Conservation (phyloP, 2,329 filamentous ascomycete genomes). For the Cytospora piceicola region DNA sequence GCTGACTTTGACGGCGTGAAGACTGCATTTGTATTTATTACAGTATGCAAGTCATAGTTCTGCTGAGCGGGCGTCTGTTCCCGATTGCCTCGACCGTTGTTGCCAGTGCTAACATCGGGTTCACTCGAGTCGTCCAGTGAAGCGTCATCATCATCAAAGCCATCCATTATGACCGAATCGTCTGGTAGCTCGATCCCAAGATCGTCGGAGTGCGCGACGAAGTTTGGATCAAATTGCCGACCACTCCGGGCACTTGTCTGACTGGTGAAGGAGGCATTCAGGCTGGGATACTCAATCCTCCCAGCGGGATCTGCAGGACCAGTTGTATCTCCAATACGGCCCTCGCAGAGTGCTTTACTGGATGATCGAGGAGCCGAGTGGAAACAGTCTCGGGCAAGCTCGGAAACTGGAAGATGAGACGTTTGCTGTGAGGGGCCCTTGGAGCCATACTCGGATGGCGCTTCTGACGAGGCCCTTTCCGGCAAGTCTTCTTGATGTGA, state of each 20-base stretch:
- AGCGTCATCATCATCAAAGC: constrained; percentile 17
- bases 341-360: background rate
- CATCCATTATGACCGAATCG: constrained; percentile 14
- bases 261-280: constrained; percentile 42
- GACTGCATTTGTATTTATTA: background rate
- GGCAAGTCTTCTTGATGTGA: constrained; percentile 5
- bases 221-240: constrained; percentile 52
- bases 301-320: background rate
- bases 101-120: background rate
- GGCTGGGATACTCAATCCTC: constrained; percentile 38
- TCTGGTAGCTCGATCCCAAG: constrained; percentile 34
- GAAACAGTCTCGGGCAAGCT: background rate
- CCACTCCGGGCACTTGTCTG: constrained; percentile 51
- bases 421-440: constrained; percentile 20
- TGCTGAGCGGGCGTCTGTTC: constrained; percentile 13
- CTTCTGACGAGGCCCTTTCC: constrained; percentile 16
- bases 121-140: background rate
- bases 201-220: constrained; percentile 39
- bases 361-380: constrained; percentile 8
- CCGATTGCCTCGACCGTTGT: background rate
- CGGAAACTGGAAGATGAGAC: background rate
- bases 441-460: constrained; percentile 28
- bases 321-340: background rate
- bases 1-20: background rate
- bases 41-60: constrained; percentile 5